Base-by-base conservation (phyloP, 805 yeast genomes). In the Peterozyma xylosa region DNA sequence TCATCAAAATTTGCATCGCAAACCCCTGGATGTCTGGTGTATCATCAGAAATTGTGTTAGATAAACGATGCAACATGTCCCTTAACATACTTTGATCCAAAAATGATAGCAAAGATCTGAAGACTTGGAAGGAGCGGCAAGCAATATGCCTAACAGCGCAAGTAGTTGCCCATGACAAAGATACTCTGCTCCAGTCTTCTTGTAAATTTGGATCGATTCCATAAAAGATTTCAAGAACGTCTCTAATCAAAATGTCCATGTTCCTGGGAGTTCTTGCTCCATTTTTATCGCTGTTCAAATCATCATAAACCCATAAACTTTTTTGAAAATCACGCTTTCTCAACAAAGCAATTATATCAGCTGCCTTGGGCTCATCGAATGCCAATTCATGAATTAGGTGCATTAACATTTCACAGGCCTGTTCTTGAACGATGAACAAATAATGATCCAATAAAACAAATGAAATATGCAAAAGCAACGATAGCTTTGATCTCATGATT, bases 131-230 rank as follows among this genome's bases (percentile, higher is more conserved):
- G 0, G 98, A 90, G 21, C 99, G 74, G 52, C 99, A 93, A 0
- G 99, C 99, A 52, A 93, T 77, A 58, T 95, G 99, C 55, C 97
- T 74, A 2, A 91, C 98, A 2, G 97, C 95, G 66, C 98, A 93
- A 1, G 96, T 82, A 0, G 99, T 93, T 0, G 99, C 97, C 99
- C 99, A 93, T 29, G 74, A 71, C 33, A 95, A 68, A 0, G 98
- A 83, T 3, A 76, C 78, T 32, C 82, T 67, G 41, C 95, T 82
- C 99, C 99, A 93, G 41, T 82, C 86, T 36, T 75, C 75, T 57
- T 84, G 95, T 35, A 89, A 66, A 11, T 55, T 62, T 1, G 80
- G 75, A 18, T 65, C 62, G 0, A 69, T 60, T 0, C 70, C 64
- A 7, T 66, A 50, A 51, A 88, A 78, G 0, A 85, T 70, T 18